Conservation (phyloP, 495 filamentous ascomycete species). For the Podospora anserina region DNA sequence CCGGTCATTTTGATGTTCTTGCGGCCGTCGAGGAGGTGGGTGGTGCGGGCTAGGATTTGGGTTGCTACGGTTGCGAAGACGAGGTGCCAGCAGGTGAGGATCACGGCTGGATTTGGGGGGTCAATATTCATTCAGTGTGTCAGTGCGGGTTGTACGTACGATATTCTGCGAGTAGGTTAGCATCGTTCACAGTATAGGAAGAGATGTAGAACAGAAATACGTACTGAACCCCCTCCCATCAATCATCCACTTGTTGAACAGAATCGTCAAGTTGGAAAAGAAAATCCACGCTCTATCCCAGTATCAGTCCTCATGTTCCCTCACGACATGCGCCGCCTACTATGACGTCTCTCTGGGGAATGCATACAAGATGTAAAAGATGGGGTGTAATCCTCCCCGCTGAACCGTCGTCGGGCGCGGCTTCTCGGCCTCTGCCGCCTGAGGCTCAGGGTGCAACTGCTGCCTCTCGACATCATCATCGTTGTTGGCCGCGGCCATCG, state of each 20-base stretch:
- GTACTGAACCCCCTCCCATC: slow-evolving; percentile 73
- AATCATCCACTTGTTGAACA: slow-evolving; percentile 94
- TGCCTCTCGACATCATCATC: slow-evolving; percentile 27
- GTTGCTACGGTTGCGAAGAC: slow-evolving; percentile 70
- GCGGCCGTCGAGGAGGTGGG: slow-evolving; percentile 63
- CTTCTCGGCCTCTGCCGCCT: slow-evolving; percentile 17
- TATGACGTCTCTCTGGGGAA: neutral
- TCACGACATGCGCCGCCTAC: neutral
- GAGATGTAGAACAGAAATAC: slow-evolving; percentile 30
- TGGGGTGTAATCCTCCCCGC: slow-evolving; percentile 17
- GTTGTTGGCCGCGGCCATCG: slow-evolving; percentile 11
- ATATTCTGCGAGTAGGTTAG: slow-evolving; percentile 30
- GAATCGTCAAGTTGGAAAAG: slow-evolving; percentile 80
- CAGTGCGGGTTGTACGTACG: slow-evolving; percentile 22
- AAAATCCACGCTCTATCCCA: slow-evolving; percentile 73
- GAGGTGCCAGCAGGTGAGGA: slow-evolving; percentile 77
- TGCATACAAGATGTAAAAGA: slow-evolving; percentile 27
- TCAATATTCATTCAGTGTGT: slow-evolving; percentile 2
- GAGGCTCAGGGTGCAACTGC: neutral
- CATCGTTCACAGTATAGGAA: neutral
- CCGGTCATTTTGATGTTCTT: slow-evolving; percentile 67
- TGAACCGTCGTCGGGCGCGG: slow-evolving; percentile 16
- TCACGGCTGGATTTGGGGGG: slow-evolving; percentile 35
- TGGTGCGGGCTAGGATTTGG: slow-evolving; percentile 67
- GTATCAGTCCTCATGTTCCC: neutral